These are phyloP conservation scores for Aquilaria malaccensis DNA, from an alignment of 345 rosid genomes.

Conservation along the genomic window DNA sequence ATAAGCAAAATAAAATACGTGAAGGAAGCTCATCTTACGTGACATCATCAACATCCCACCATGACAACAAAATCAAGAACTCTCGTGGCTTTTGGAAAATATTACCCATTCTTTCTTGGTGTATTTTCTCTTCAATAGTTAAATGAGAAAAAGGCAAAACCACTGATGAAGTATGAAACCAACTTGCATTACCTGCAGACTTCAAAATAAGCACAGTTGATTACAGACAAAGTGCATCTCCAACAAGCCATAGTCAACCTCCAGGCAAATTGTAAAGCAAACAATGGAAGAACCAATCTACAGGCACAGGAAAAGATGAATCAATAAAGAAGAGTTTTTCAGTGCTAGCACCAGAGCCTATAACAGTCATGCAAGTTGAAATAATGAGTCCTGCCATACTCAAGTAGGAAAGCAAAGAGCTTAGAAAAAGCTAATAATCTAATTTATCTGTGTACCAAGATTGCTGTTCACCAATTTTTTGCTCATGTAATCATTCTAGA, in stretches of 20 bases:
- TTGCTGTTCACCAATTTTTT: background rate
- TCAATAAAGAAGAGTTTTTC: background rate
- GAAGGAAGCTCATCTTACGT: no score
- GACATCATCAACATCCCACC: no score
- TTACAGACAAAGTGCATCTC: slow-evolving; percentile 28
- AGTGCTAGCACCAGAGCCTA: background rate
- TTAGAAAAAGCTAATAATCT: background rate
- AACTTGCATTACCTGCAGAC: slow-evolving; percentile 37
- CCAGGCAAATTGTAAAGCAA: slow-evolving; percentile 42
- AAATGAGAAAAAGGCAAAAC: slow-evolving; percentile 3
- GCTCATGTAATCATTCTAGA: background rate
- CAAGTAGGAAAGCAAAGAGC: background rate
- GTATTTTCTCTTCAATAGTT: background rate
- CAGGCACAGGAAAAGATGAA: slow-evolving; percentile 8
- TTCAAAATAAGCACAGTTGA: slow-evolving; percentile 32
- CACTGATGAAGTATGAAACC: slow-evolving; percentile 4
- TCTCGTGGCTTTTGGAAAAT: background rate
- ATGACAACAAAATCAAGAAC: background rate
- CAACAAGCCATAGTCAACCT: slow-evolving; percentile 29
- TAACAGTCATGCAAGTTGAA: background rate
- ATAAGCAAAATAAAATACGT: background rate
- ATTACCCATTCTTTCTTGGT: no score
- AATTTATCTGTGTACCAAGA: background rate
- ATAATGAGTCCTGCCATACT: background rate
- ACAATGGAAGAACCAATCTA: slow-evolving; percentile 51